Evolutionary conservation across 2,329 filamentous ascomycete species (phyloP).

Genomic region (Nannizziopsis barbatae): DNA sequence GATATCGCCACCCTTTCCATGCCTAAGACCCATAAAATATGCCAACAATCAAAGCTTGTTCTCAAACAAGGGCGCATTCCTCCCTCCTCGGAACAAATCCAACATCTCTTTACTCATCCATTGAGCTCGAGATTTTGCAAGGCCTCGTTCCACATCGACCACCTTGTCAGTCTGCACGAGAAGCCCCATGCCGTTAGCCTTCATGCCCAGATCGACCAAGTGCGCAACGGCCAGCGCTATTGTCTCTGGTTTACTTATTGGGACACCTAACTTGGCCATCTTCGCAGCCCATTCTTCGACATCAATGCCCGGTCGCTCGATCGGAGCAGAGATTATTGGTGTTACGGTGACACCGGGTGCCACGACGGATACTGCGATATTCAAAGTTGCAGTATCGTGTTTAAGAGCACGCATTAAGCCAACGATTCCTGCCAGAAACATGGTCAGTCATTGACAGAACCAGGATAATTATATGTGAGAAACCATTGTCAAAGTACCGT

Average conservation of each 20-base stretch:
- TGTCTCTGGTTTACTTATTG: slow-evolving; percentile 38
- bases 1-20: background rate
- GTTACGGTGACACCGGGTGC: slow-evolving; percentile 42
- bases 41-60: slow-evolving; percentile 16
- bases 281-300: slow-evolving; percentile 34
- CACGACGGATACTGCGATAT: slow-evolving; percentile 38
- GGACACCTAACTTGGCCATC: slow-evolving; percentile 37
- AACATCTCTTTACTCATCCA: slow-evolving; percentile 45
- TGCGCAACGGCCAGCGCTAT: slow-evolving; percentile 37
- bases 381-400: slow-evolving; percentile 37
- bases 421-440: slow-evolving; percentile 28
- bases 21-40: background rate
- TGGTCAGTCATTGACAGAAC: background rate
- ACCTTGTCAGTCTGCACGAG: slow-evolving; percentile 37
- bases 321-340: slow-evolving; percentile 30
- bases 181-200: slow-evolving; percentile 38
- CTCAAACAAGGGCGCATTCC: slow-evolving; percentile 23
- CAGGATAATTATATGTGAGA: slow-evolving; percentile 2
- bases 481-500: slow-evolving; percentile 26
- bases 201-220: slow-evolving; percentile 35
- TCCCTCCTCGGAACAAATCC: slow-evolving; percentile 38
- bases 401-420: slow-evolving; percentile 43
- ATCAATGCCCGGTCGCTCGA: slow-evolving; percentile 23
- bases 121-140: slow-evolving; percentile 35
- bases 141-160: slow-evolving; percentile 37